phyloP scores from a whole-genome alignment of 2,329 filamentous ascomycete genomes.

The Reticulascus tulasneorum region DNA sequence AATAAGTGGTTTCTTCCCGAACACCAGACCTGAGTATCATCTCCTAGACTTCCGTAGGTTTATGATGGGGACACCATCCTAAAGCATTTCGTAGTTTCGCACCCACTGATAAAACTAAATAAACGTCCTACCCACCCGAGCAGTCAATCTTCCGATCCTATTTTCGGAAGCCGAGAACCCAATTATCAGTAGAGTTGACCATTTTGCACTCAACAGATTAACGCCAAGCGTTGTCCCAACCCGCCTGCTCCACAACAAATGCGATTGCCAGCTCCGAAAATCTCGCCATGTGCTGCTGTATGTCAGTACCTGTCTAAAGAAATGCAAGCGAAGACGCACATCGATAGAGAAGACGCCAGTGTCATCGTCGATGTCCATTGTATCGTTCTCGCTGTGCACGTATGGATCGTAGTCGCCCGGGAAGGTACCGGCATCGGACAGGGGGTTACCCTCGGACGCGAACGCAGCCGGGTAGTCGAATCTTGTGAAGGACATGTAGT shows the following conservation, averaged over 20 bases:
- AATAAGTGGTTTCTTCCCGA: too few relatives aligned
- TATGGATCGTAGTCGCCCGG: constrained; percentile 34
- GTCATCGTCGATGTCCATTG: constrained; percentile 32
- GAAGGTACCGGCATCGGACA: constrained; percentile 20
- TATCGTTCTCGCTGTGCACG: constrained; percentile 30
- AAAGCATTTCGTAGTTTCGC: too few relatives aligned
- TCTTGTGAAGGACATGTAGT: constrained; percentile 37
- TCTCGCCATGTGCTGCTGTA: constrained; percentile 32
- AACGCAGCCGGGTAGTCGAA: constrained; percentile 35
- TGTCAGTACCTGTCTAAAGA: constrained; percentile 8
- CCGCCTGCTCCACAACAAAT: constrained; percentile 33
- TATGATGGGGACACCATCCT: too few relatives aligned
- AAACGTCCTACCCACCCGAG: too few relatives aligned
- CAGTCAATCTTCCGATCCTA: too few relatives aligned
- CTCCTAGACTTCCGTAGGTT: too few relatives aligned
- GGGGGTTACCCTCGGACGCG: constrained; percentile 33
- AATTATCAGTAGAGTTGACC: too few relatives aligned
- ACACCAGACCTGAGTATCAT: too few relatives aligned
- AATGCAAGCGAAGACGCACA: constrained; percentile 19
- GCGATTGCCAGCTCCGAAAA: constrained; percentile 36
- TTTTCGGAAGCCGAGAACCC: too few relatives aligned
- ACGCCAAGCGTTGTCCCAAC: constrained; percentile 35
- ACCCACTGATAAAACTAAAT: too few relatives aligned
- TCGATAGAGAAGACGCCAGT: constrained; percentile 33
- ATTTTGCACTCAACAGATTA: too few relatives aligned